A percentile compares a stretch with the other conserved stretches of the same genome.
These are phyloP conservation scores for Serpula lacrymans DNA, from an alignment of 768 basidiomycete species.

Conservation along the genomic window DNA sequence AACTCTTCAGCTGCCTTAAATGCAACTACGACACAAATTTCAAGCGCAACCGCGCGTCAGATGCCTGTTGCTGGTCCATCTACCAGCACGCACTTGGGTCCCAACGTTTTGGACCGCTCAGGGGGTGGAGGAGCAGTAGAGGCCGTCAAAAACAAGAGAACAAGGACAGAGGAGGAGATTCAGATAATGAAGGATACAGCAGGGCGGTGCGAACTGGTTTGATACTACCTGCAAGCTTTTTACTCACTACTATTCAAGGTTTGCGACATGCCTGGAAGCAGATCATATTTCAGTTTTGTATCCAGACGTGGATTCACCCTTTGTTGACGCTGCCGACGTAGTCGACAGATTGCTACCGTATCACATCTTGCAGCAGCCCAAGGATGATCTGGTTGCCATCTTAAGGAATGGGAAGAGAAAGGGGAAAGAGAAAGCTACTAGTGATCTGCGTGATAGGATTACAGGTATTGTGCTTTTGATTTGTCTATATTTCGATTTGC, in stretches of 20 bases:
- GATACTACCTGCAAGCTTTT: not conserved
- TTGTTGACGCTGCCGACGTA: constrained; percentile 57
- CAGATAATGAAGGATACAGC: constrained; percentile 43
- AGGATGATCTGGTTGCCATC: constrained; percentile 51
- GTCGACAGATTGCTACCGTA: constrained; percentile 75
- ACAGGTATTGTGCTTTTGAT: constrained; percentile 37
- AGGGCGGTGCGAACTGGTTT: constrained; percentile 38
- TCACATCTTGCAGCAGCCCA: constrained; percentile 75
- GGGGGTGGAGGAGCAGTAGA: constrained; percentile 26
- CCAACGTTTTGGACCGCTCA: constrained; percentile 5
- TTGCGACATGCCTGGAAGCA: constrained; percentile 50
- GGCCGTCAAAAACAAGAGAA: constrained; percentile 25
- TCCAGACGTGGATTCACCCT: constrained; percentile 71
- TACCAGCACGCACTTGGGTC: constrained; percentile 3
- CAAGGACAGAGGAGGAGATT: constrained; percentile 49
- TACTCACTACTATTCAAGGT: constrained; percentile 35
- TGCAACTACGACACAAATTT: constrained; percentile 5
- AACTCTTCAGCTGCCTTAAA: constrained; percentile 3
- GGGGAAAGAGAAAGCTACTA: constrained; percentile 60
- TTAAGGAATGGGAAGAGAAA: constrained; percentile 32
- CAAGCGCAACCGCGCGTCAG: constrained; percentile 5
- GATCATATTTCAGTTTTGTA: constrained; percentile 61
- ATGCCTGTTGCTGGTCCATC: constrained; percentile 25
- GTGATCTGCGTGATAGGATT: constrained; percentile 48
- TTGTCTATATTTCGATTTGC: constrained; percentile 6